Evolutionary conservation across 2,329 filamentous ascomycete species (phyloP).

Genomic region (Nigrospora sphaerica): DNA sequence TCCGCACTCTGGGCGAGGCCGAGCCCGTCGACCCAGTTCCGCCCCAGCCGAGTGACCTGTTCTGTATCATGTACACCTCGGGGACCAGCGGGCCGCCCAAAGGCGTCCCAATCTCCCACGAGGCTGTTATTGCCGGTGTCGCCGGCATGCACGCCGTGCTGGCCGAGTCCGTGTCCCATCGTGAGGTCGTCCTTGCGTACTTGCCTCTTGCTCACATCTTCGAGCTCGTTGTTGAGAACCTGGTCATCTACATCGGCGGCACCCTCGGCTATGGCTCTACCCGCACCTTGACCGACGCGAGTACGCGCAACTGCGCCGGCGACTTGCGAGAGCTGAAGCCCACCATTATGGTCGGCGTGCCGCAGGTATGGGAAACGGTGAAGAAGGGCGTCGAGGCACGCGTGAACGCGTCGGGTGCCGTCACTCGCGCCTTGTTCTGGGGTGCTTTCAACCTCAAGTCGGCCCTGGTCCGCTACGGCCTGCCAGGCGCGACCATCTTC

Average conservation of each 20-base stretch:
- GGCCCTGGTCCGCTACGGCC: constrained; percentile 47
- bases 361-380: constrained; percentile 94
- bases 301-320: constrained; percentile 82
- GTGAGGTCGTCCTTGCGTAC: constrained; percentile 80
- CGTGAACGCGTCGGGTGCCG: constrained; percentile 62
- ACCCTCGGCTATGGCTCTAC: constrained; percentile 91
- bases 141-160: constrained; percentile 76
- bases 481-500: constrained; percentile 63
- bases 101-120: constrained; percentile 78
- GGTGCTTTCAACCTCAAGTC: constrained; percentile 52
- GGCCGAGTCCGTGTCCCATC: constrained; percentile 67
- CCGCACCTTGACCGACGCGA: constrained; percentile 78
- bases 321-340: constrained; percentile 91
- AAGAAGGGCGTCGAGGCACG: constrained; percentile 87
- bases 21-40: constrained; percentile 65
- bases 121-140: constrained; percentile 71
- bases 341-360: constrained; percentile 87
- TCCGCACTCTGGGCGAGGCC: constrained; percentile 52
- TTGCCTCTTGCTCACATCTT: constrained; percentile 93
- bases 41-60: constrained; percentile 68
- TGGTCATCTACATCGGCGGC: constrained; percentile 81
- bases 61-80: constrained; percentile 82
- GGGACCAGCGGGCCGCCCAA: constrained; percentile 86
- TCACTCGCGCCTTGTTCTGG: constrained; percentile 76
- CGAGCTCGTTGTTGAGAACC: constrained; percentile 92